Evolutionary conservation across 2,329 filamentous ascomycete genomes (phyloP).

Genomic region (Diaporthe batatas): DNA sequence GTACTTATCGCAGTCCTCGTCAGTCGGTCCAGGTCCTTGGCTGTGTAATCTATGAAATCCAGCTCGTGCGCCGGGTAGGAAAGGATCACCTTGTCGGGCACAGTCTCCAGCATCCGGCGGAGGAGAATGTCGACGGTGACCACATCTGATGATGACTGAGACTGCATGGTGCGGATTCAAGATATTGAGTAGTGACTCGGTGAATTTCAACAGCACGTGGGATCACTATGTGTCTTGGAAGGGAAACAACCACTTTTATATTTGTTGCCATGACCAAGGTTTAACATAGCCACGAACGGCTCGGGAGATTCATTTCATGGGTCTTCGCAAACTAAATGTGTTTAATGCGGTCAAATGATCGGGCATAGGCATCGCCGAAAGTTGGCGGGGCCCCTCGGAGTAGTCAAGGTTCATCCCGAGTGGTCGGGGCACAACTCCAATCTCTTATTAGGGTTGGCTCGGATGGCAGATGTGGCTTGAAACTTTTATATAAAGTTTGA

Average conservation of each 20-base stretch:
- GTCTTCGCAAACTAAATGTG: not conserved
- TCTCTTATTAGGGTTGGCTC: not conserved
- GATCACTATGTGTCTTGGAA: not conserved
- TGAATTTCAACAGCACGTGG: too few relatives aligned
- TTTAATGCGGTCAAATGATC: not conserved
- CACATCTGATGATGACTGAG: conserved; percentile 3
- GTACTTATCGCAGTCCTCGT: conserved; percentile 14
- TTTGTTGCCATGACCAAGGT: not conserved
- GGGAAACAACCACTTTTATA: not conserved
- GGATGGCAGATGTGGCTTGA: not conserved
- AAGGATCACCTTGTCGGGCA: conserved; percentile 6
- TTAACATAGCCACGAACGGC: not conserved
- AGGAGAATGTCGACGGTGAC: conserved; percentile 2
- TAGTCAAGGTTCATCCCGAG: conserved; percentile 11
- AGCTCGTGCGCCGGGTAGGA: conserved; percentile 29
- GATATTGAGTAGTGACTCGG: not conserved
- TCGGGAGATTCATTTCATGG: not conserved
- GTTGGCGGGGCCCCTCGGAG: not conserved
- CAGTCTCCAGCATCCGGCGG: not conserved
- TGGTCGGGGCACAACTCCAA: not conserved
- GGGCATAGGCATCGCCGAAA: not conserved
- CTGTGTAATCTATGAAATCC: conserved; percentile 12
- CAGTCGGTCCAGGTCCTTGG: conserved; percentile 18
- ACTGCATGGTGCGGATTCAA: not conserved
- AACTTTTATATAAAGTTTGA: conserved; percentile 11